A percentile compares a stretch with the other conserved stretches of the same genome.
Evolutionary conservation across 192 early-diverging fungal genomes (phyloP).

Genomic region (Backusella morwellensis): DNA sequence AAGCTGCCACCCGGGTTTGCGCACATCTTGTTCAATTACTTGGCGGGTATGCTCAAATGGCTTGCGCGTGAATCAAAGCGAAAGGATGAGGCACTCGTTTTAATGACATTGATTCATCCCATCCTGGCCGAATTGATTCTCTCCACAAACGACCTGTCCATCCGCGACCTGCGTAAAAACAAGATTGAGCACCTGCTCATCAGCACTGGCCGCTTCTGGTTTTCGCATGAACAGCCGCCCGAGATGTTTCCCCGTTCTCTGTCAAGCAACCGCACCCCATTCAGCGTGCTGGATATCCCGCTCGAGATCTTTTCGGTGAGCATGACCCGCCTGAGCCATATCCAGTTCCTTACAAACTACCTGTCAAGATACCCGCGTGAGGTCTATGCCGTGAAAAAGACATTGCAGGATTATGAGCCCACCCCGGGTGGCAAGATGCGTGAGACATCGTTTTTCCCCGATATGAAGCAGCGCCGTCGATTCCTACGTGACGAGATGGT

Average conservation of each 20-base stretch:
- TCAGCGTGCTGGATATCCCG: conserved; percentile 42
- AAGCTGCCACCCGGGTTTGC: conserved; percentile 52
- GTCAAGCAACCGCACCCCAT: conserved; percentile 17
- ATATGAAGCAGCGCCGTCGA: conserved; percentile 15
- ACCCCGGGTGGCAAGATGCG: conserved; percentile 27
- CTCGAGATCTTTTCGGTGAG: conserved; percentile 43
- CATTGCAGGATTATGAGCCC: conserved; percentile 41
- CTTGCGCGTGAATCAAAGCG: conserved; percentile 39
- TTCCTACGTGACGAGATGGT: neutral
- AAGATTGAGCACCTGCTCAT: conserved; percentile 53
- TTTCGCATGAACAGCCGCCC: conserved; percentile 40
- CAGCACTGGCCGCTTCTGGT: conserved; percentile 55
- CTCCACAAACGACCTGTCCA: conserved; percentile 49
- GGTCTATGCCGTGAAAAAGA: conserved; percentile 47
- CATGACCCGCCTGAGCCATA: conserved; percentile 52
- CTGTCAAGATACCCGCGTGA: conserved; percentile 49
- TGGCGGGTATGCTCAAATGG: conserved; percentile 58
- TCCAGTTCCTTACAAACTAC: conserved; percentile 55
- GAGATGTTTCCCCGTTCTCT: conserved; percentile 49
- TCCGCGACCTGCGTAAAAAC: conserved; percentile 55
- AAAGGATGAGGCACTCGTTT: conserved; percentile 32
- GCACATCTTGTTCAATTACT: conserved; percentile 50
- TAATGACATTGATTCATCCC: conserved; percentile 44
- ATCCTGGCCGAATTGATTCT: conserved; percentile 48
- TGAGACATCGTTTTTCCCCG: conserved; percentile 37